Base-by-base conservation (phyloP, 495 filamentous ascomycete genomes). In the Thozetella sp. region DNA sequence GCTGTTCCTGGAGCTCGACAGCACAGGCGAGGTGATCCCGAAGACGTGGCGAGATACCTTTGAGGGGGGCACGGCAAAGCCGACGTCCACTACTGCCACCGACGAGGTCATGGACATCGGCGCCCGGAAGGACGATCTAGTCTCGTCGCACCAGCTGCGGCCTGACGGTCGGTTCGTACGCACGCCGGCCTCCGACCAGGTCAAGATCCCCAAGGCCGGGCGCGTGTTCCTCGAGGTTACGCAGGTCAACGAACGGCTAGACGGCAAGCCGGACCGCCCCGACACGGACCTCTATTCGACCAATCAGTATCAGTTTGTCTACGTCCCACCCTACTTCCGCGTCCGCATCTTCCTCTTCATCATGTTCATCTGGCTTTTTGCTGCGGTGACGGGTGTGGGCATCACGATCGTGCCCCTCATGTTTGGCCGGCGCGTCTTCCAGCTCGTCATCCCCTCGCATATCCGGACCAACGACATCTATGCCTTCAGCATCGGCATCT, bases 391-490 rank as follows among this genome's bases (percentile, higher is more conserved):
- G 1, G 95, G 95, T n/a, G 85, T 97, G 63, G 85, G 88, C 65
- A 83, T 90, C 59, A 97, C 96, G 17, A 86, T 98, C 69, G 75
- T 89, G 0, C 96, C 95, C 1, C 80, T 99, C 12, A 75, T 95
- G 11, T 85, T 97, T 68, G 95, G 95, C 17, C 89, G 95, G 17
- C 78, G 75, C 56, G 78, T 97, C 55, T 88, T 97, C 67, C 80
- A 86, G 24, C 71, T 78, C 9, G 76, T 90, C 19, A 84, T 95
- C 51, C 89, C 90, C 17, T 68, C 75, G 19, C 78, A 88, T 46
- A 79, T 89, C 37, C 85, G 87, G 20, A 87, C 92, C 68, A 98
- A 97, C 71, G 95, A 99, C 70, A 88, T 99, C 34, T 98, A 99
- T 70, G 94, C 96, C 12, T 96, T 97, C 72, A 95, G 91, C 51